phyloP scores from a whole-genome alignment of 2,329 filamentous ascomycete species.

The Cordyceps farinosa region DNA sequence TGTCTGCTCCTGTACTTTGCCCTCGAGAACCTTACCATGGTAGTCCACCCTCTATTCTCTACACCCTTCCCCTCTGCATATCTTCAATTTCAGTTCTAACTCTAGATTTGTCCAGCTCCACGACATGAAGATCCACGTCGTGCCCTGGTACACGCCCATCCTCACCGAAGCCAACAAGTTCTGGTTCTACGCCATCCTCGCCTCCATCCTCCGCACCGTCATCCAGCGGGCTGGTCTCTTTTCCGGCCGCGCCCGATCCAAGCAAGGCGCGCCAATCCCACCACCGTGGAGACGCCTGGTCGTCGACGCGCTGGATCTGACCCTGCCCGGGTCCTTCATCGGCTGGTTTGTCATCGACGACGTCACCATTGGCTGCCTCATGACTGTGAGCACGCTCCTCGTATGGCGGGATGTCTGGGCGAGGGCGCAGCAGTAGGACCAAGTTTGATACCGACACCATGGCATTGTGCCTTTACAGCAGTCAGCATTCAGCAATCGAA shows the following conservation, averaged over 20 bases:
- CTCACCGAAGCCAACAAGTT: conserved; percentile 19
- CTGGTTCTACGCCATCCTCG: conserved; percentile 19
- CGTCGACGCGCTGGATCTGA: conserved; percentile 12
- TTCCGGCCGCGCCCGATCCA: neutral
- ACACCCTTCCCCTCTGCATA: no score
- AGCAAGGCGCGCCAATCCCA: no score
- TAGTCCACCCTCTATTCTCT: neutral
- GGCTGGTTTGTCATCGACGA: conserved; percentile 16
- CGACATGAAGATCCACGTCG: conserved; percentile 15
- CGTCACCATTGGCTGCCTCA: conserved; percentile 10
- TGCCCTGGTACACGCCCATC: conserved; percentile 16
- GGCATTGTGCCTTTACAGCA: neutral
- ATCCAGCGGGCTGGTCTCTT: neutral
- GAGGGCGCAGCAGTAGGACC: conserved; percentile 1
- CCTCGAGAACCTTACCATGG: conserved; percentile 18
- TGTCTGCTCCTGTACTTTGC: conserved; percentile 16
- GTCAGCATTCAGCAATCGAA: neutral
- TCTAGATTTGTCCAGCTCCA: conserved; percentile 1
- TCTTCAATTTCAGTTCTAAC: neutral
- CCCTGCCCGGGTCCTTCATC: conserved; percentile 16
- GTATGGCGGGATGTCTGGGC: conserved; percentile 16
- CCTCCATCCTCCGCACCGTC: conserved; percentile 13
- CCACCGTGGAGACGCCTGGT: conserved; percentile 1
- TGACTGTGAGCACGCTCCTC: conserved; percentile 17
- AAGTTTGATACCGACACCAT: neutral